These are phyloP conservation scores for Scenedesmus sp. DNA, from an alignment of 163 green algal genomes.

Conservation along the genomic window DNA sequence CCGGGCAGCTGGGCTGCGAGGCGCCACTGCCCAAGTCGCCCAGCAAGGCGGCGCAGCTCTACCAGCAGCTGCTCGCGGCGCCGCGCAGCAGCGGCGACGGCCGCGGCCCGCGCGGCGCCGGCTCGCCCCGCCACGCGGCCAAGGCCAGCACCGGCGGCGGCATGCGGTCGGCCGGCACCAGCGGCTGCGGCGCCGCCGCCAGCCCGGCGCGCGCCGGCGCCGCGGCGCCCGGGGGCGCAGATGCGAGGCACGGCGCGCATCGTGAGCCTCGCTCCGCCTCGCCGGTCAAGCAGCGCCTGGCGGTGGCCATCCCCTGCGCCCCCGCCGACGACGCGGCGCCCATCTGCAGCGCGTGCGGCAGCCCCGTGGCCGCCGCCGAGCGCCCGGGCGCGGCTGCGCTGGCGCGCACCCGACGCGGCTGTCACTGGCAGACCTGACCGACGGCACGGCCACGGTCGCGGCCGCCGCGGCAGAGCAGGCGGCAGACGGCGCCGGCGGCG, in stretches of 20 bases:
- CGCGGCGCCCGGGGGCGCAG: no score
- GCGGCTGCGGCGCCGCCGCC: background rate
- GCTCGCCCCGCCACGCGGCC: background rate
- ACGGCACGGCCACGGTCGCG: background rate
- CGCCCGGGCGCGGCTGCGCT: background rate
- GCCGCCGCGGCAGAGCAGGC: background rate
- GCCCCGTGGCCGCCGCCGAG: slow-evolving; percentile 8
- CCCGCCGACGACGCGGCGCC: background rate
- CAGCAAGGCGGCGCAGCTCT: slow-evolving; percentile 11
- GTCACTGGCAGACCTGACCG: slow-evolving; percentile 1
- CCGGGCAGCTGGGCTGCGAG: no score
- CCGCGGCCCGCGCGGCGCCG: no score
- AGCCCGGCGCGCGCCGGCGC: no score
- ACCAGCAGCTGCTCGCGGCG: slow-evolving; percentile 31
- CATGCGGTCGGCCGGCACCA: background rate
- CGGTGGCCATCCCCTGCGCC: background rate
- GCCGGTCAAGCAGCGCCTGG: background rate
- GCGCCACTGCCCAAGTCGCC: background rate
- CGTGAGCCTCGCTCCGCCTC: background rate
- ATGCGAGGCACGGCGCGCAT: no score
- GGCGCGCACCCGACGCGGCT: background rate
- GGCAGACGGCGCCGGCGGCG: background rate
- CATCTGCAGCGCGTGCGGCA: slow-evolving; percentile 9
- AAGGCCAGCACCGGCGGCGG: background rate
- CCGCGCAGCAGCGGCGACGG: background rate